phyloP scores from a whole-genome alignment of 2,329 filamentous ascomycete genomes.

The Zymoseptoria tritici region DNA sequence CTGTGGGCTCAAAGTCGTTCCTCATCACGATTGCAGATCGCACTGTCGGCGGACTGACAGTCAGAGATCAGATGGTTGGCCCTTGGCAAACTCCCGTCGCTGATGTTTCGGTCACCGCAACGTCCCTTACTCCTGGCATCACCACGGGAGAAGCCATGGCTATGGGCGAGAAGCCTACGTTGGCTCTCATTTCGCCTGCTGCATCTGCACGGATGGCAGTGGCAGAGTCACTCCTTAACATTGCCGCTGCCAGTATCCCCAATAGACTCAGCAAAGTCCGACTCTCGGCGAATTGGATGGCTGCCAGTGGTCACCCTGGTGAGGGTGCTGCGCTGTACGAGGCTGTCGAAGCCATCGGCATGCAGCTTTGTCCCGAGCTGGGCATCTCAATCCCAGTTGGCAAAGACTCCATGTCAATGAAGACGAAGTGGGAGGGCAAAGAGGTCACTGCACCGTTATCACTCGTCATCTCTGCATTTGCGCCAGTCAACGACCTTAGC shows the following conservation, averaged over 20 bases:
- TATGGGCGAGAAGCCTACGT: conserved; percentile 84
- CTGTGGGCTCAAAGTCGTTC: conserved; percentile 95
- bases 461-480: conserved; percentile 84
- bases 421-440: conserved; percentile 84
- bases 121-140: conserved; percentile 64
- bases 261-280: conserved; percentile 72
- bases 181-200: conserved; percentile 82
- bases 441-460: conserved; percentile 91
- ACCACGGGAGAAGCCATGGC: conserved; percentile 92
- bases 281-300: conserved; percentile 98
- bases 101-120: conserved; percentile 87
- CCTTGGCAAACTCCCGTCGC: conserved; percentile 93
- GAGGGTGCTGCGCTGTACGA: conserved; percentile 90
- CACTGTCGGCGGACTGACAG: conserved; percentile 80
- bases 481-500: conserved; percentile 69
- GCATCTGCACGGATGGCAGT: conserved; percentile 96
- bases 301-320: conserved; percentile 84
- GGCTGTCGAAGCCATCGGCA: conserved; percentile 84
- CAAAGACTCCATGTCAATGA: conserved; percentile 99
- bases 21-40: conserved; percentile 94
- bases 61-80: conserved; percentile 90
- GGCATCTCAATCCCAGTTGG: conserved; percentile 91
- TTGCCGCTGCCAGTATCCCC: conserved; percentile 70
- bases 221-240: conserved; percentile 84
- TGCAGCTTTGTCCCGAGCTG: conserved; percentile 85